A percentile compares a stretch with the other conserved stretches of the same genome.
These are phyloP conservation scores for Brettanomyces custersianus DNA, from an alignment of 805 yeast species.

Conservation along the genomic window DNA sequence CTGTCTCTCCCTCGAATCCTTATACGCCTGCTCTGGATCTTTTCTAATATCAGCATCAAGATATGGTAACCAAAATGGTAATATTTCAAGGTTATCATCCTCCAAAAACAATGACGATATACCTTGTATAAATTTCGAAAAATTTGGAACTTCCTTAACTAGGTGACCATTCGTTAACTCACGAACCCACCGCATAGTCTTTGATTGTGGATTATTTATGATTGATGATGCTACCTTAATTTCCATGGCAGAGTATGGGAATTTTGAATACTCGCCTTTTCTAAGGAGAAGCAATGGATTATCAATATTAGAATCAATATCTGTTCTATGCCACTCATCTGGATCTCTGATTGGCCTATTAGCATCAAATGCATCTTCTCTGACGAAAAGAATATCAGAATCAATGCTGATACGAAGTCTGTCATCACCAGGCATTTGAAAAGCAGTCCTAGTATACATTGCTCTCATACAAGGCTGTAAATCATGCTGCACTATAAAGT, in stretches of 20 bases:
- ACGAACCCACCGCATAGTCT: constrained; percentile 61
- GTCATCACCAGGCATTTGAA: constrained; percentile 97
- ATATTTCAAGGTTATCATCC: constrained; percentile 78
- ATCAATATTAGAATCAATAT: constrained; percentile 69
- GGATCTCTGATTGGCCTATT: constrained; percentile 89
- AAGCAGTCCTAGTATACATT: constrained; percentile 84
- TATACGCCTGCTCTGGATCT: constrained; percentile 72
- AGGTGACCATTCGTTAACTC: constrained; percentile 77
- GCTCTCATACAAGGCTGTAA: constrained; percentile 85
- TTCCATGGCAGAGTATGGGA: constrained; percentile 86
- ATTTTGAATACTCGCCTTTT: constrained; percentile 75
- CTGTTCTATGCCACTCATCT: constrained; percentile 82
- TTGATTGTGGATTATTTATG: constrained; percentile 41
- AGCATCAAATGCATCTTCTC: constrained; percentile 84
- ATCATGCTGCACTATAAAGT: constrained; percentile 52
- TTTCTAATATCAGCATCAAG: constrained; percentile 69
- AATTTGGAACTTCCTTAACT: constrained; percentile 89
- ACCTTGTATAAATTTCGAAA: constrained; percentile 90
- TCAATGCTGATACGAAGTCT: constrained; percentile 85
- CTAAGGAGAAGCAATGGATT: constrained; percentile 68
- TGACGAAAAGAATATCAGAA: constrained; percentile 74
- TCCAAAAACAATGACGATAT: constrained; percentile 80
- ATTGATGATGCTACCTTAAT: constrained; percentile 44
- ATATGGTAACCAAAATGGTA: constrained; percentile 95
- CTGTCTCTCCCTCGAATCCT: constrained; percentile 49